Base-by-base conservation (phyloP, 1,139 yeast species). In the Tardiomyces digboiensis region DNA sequence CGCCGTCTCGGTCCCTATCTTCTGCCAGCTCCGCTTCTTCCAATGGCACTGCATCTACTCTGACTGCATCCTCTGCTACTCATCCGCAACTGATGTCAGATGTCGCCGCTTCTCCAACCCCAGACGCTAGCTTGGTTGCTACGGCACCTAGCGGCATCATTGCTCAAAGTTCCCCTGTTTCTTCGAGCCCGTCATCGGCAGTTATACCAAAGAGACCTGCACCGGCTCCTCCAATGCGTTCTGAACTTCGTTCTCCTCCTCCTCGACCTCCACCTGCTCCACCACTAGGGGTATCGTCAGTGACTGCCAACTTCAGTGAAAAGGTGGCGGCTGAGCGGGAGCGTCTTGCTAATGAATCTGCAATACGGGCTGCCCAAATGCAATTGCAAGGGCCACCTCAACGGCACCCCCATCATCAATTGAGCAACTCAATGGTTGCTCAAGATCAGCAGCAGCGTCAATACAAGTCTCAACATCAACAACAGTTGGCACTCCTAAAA, bases 221-320 rank as follows among this genome's bases (percentile, higher is more conserved):
- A 16, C 18, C 22, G 18, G 16, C 29, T 2, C 38, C 50, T 8
- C 36, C 47, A 2, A 7, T 29, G 7, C 33, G 46, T 14, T 8
- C 33, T 7, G 18, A 38, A 16, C 40, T 8, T 4, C 42, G 47
- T 7, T 50, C 65, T 2, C 65, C 68, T 10, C 69, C 69, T 2
- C 68, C 68, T 3, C 54, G 69, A 14, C 69, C 69, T 1, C 66
- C 68, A 2, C 69, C 69, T 12, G 69, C 69, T 2, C 69, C 69
- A n/a, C 68, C 67, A 2, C 54, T 65, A 10, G 68, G 67, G 1
- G 66, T 62, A 2, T 58, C 61, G 2, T 58, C 65, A 5, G 65
- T 62, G 7, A 57, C 58, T 41, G 56, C 60, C 10, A 42, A 39
- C 37, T 42, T 42, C 14, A 36, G 40, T 20, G 45, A 43, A 8